Evolutionary conservation across 257 asterid genomes (phyloP), one percentile per base, ranked within the genome.

Genomic region (Nicotiana tabacum): DNA sequence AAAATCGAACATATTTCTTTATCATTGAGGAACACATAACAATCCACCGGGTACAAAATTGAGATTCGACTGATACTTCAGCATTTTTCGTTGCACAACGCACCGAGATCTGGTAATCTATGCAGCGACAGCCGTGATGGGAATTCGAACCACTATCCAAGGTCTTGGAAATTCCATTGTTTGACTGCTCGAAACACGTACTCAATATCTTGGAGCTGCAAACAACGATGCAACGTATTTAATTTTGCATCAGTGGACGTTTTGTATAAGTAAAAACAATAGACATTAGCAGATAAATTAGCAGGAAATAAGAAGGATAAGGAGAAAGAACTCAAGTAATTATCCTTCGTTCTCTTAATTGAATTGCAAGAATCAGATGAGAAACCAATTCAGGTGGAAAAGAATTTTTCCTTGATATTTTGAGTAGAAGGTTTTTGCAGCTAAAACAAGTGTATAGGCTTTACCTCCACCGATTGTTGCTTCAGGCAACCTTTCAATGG

Each of bases 381-480:
- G 48, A 43, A 53, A 53, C 58, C 58, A 53, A 53, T 53, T 53
- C 18, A 53, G 58, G 65, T 58, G 65, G 27, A 58, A n/a, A 18
- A 6, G 4, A 21, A 0, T 3, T 7, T 58, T 66, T 2, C 12
- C 39, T 65, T 17, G 24, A 10, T 55, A 48, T 27, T 51, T n/a
- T 5, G 57, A 67, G 6, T 30, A 35, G 9, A 7, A 55, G 3
- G 3, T 27, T 64, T 29, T 43, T 27, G 83, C 66, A 66, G 1
- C 35, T 35, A 39, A 27, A 66, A 81, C 74, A 32, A 69, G 16
- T 9, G 5, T 81, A 46, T 39, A 72, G 55, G 48, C 57, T 4
- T 43, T 88, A 96, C 98, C 99, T 89, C 97, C 98, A 12, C 99
- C 99, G 12, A 96, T 87, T 66, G 99, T 94, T 48, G 98, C 99